These are phyloP conservation scores for Tephrocybe sp. DNA, from an alignment of 768 basidiomycete species.

Conservation along the genomic window DNA sequence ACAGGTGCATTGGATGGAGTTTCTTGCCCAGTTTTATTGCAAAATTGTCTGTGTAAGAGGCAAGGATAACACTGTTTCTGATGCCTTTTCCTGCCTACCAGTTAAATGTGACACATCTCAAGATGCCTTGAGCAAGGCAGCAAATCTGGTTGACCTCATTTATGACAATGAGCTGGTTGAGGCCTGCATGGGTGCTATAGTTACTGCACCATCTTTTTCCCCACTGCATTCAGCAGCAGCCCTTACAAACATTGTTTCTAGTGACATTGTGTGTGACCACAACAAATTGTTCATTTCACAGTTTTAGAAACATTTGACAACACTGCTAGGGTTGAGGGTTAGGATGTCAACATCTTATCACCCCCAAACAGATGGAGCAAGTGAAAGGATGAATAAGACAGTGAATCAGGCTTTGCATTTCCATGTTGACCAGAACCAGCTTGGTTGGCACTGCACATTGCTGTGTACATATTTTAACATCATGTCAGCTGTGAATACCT, in stretches of 20 bases:
- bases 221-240: no score
- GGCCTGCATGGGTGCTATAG: no score
- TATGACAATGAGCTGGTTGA: no score
- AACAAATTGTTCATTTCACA: constrained; percentile 28
- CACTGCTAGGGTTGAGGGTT: constrained; percentile 22
- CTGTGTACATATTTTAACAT: constrained; percentile 25
- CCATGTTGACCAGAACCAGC: not conserved
- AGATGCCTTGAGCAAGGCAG: no score
- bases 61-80: constrained; percentile 31
- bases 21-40: constrained; percentile 33
- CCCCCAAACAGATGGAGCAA: constrained; percentile 33
- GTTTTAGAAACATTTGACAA: constrained; percentile 27
- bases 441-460: constrained; percentile 26
- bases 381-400: constrained; percentile 28
- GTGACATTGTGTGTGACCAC: constrained; percentile 1
- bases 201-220: no score
- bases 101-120: no score
- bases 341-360: constrained; percentile 34
- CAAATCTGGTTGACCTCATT: no score
- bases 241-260: no score
- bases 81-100: constrained; percentile 30
- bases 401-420: constrained; percentile 10
- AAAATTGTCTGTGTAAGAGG: constrained; percentile 33
- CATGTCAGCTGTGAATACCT: constrained; percentile 28
- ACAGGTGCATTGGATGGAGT: constrained; percentile 16